Conservation (phyloP, 345 rosid species). For the Pugionium cornutum region DNA sequence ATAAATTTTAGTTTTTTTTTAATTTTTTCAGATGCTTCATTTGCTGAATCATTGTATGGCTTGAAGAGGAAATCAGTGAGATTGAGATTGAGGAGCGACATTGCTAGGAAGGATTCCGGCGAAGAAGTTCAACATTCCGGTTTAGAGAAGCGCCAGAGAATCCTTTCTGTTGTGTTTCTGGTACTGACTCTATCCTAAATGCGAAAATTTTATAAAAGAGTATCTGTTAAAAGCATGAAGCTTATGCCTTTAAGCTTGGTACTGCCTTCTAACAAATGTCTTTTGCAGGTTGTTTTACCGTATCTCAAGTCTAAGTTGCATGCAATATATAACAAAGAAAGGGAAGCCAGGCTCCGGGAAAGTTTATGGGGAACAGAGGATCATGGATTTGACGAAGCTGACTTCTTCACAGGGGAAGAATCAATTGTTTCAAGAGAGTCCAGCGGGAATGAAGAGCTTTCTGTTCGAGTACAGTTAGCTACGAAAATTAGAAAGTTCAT, state of each 20-base stretch:
- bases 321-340: slow-evolving; percentile 83
- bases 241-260: slow-evolving; percentile 17
- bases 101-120: slow-evolving; percentile 39
- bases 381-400: slow-evolving; percentile 59
- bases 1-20: background rate
- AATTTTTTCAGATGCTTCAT: slow-evolving; percentile 77
- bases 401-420: slow-evolving; percentile 49
- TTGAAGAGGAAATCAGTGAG: slow-evolving; percentile 82
- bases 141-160: slow-evolving; percentile 76
- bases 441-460: slow-evolving; percentile 47
- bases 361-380: slow-evolving; percentile 93
- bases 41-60: slow-evolving; percentile 93
- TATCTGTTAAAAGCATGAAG: slow-evolving; percentile 9
- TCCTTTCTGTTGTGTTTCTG: slow-evolving; percentile 90
- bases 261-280: background rate
- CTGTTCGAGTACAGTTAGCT: slow-evolving; percentile 57
- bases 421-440: slow-evolving; percentile 51
- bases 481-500: slow-evolving; percentile 71
- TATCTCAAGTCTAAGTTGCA: slow-evolving; percentile 88
- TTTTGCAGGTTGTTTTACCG: slow-evolving; percentile 82
- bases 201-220: background rate
- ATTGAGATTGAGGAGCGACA: slow-evolving; percentile 42
- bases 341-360: slow-evolving; percentile 93
- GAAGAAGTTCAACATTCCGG: slow-evolving; percentile 67
- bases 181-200: slow-evolving; percentile 46